Base-by-base conservation (phyloP, 1,284 basidiomycete species). In the Moesziomyces sp. region DNA sequence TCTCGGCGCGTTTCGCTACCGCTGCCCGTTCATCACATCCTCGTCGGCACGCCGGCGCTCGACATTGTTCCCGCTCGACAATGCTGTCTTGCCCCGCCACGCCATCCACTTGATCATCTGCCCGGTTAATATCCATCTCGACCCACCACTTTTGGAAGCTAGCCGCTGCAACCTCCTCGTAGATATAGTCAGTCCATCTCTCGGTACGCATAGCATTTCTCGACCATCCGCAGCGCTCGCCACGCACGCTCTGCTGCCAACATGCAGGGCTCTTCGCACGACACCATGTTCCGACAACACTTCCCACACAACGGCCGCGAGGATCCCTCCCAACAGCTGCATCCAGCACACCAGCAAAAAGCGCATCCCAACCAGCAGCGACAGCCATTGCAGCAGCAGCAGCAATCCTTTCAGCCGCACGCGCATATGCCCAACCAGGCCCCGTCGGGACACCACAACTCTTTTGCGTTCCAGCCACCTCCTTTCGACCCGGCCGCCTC, bases 241-340 rank as follows among this genome's bases (percentile, higher is more conserved):
- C 24, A 26, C 24, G 24, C 24, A 26, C 24, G 3, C 1, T 51
- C 50, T 46, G 9, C 30, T 40, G 55, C 55, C 24, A 62, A 16
- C 26, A 70, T 70, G 66, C 60, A 69, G 66, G 52, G 7, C 56
- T 50, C 60, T 42, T 40, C 59, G n/a, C 59, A 54, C 24, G 53
- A 59, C 57, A 53, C 28, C 57, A 43, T 63, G 61, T 50, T 64
- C 38, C 7, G 35, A n/a, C 30, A 45, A 6, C 51, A 45, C 30
- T 49, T 60, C 14, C 47, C 34, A 11, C 47, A 55, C 10, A 61
- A 50, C 8, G 26, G 23, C 23, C 26, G 30, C 13, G 53, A 54
- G 28, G 57, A 64, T 13, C 57, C 52, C 18, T 61, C 56, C 24
- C 58, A 60, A n/a, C 67, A 64, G 7, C 57, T 48, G 24, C 52